phyloP scores from a whole-genome alignment of 208 protist species.

The Naegleria fowleri region DNA sequence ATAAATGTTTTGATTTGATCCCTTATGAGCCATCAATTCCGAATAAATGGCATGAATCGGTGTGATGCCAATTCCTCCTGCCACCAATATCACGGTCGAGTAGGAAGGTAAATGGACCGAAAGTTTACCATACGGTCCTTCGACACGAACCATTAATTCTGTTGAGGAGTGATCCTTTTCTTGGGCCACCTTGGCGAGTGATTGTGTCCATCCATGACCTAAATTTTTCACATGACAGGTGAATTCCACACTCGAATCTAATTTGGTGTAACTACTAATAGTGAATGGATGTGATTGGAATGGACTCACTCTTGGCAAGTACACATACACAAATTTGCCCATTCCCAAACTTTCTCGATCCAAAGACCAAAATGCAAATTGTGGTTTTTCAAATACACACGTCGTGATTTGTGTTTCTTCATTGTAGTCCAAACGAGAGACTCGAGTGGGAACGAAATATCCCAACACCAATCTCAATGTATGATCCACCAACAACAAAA shows the following conservation, averaged over 20 bases:
- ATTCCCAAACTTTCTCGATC: not conserved
- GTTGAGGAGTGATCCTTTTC: not conserved
- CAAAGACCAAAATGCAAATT: not conserved
- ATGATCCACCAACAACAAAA: not conserved
- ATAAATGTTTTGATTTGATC: not conserved
- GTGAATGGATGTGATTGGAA: not conserved
- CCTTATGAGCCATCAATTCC: not conserved
- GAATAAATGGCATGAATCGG: not conserved
- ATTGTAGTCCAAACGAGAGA: not conserved
- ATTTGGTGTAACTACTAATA: not conserved
- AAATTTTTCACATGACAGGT: conserved; percentile 3
- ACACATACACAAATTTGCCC: not conserved
- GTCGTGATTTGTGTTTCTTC: not conserved
- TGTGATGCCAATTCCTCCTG: conserved; percentile 12
- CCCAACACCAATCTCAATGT: not conserved
- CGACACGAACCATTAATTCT: not conserved
- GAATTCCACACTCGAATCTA: not conserved
- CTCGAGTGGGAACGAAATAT: not conserved
- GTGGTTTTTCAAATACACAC: not conserved
- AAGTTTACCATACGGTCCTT: conserved; percentile 7
- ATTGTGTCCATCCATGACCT: not conserved
- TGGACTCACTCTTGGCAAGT: not conserved
- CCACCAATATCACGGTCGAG: not conserved
- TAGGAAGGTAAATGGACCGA: not conserved
- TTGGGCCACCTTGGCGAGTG: not conserved